Base-by-base conservation (phyloP, 345 rosid species). In the Aurinia saxatilis region DNA sequence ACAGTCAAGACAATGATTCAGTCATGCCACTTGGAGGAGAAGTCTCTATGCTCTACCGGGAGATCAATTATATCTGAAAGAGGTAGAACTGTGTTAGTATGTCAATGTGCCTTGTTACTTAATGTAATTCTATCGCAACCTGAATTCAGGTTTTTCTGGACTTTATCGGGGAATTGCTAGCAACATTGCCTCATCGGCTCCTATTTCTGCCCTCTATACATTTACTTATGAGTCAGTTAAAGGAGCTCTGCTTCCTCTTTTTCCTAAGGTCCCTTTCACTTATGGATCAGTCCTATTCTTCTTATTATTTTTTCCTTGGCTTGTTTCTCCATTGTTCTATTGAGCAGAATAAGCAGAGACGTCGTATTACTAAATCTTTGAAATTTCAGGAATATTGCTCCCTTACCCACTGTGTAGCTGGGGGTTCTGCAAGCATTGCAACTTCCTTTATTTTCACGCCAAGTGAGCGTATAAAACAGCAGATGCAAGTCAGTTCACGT, bases 361-460 rank as follows among this genome's bases (percentile, higher is more conserved):
- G 2, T 48, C 49, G 12, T 57, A 57, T 42, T n/a, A 10, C 38
- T 48, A 31, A 31, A 9, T 63, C 11, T 19, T 56, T 33, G 39
- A 34, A 38, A 48, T 35, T 73, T 73, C 81, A 91, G 98, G 95
- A 88, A 64, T 71, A 82, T 79, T 78, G 78, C 62, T 81, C 95
- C 63, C 65, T 88, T 18, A 79, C 83, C 46, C 98, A 91, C 72
- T 88, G 96, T 70, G 13, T 80, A 70, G 98, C 95, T 15, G 98
- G 98, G 58, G 98, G 98, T 66, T 84, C 83, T 45, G 95, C 98
- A 60, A 88, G 98, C 57, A 21, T 86, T 55, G 98, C 95, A 41
- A 88, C 98, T 47, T 91, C 96, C 67, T 82, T 84, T 78, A 73
- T 91, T 52, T 91, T 86, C 73, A 88, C 95, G 39, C 98, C 96